Evolutionary conservation across 2,329 filamentous ascomycete genomes (phyloP).

Genomic region (Epicoccum sorghinum): DNA sequence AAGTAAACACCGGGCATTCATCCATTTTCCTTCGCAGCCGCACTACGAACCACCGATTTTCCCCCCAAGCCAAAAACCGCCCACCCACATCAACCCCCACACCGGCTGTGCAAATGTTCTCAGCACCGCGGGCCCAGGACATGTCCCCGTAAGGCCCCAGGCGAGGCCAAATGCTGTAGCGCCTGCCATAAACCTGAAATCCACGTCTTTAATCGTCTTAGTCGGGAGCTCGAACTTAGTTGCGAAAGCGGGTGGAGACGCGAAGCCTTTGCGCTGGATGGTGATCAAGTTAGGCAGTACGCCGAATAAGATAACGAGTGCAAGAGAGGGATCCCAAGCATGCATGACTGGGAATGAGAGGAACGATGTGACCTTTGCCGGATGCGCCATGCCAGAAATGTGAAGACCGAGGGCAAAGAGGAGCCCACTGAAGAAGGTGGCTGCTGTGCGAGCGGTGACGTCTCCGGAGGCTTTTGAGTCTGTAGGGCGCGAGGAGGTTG

Average conservation of each 20-base stretch:
- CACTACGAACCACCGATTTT: background rate
- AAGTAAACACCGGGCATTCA: background rate
- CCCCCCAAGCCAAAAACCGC: constrained; percentile 54
- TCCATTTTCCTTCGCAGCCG: background rate
- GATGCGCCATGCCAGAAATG: constrained; percentile 59
- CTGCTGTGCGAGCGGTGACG: constrained; percentile 41
- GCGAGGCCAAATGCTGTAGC: constrained; percentile 57
- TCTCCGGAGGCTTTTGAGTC: background rate
- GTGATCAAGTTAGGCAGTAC: constrained; percentile 54
- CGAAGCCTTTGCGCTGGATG: constrained; percentile 31
- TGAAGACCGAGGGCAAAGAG: constrained; percentile 60
- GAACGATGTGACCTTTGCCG: constrained; percentile 58
- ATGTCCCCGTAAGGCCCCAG: constrained; percentile 59
- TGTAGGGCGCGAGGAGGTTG: constrained; percentile 1
- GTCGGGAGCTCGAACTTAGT: constrained; percentile 53
- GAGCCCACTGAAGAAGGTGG: constrained; percentile 55
- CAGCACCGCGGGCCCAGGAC: constrained; percentile 59
- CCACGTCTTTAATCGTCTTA: constrained; percentile 54
- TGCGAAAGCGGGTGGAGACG: constrained; percentile 50
- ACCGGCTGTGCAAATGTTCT: constrained; percentile 54
- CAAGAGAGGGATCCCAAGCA: constrained; percentile 59
- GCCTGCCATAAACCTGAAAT: constrained; percentile 56
- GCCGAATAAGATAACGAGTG: constrained; percentile 57
- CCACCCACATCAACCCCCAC: constrained; percentile 56
- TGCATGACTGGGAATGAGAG: constrained; percentile 52